Percentiles rank a stretch among this genome's conserved stretches.
These are phyloP conservation scores for Heterobasidion irregulare DNA, from an alignment of 1,284 basidiomycete genomes.

Conservation along the genomic window DNA sequence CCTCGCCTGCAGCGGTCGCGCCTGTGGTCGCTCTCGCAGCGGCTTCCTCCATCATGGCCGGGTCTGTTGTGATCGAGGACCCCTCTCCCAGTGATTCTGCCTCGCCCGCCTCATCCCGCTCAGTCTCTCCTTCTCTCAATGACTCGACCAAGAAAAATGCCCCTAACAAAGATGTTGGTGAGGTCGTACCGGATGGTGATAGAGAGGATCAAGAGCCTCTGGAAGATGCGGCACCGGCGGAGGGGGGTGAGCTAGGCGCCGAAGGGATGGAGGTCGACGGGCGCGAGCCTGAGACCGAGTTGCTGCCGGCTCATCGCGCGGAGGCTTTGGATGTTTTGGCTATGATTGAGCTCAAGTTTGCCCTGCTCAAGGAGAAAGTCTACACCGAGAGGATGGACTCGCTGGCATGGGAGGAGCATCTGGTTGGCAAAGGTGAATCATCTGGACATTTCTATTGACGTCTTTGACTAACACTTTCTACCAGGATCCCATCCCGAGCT, in stretches of 20 bases:
- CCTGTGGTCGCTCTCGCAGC: conserved; percentile 34
- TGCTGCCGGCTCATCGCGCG: conserved; percentile 68
- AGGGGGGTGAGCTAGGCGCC: conserved; percentile 26
- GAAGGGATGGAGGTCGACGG: conserved; percentile 26
- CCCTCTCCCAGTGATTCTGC: conserved; percentile 25
- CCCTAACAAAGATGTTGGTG: conserved; percentile 18
- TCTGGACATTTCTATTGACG: conserved; percentile 6
- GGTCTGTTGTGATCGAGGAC: conserved; percentile 32
- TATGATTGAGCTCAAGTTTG: conserved; percentile 72
- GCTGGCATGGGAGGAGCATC: conserved; percentile 66
- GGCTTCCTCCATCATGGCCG: conserved; percentile 43
- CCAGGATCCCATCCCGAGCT: conserved; percentile 78
- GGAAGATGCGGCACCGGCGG: conserved; percentile 28
- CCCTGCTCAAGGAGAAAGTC: conserved; percentile 59
- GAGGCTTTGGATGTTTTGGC: conserved; percentile 75
- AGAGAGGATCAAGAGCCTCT: conserved; percentile 8
- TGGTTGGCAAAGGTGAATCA: conserved; percentile 54
- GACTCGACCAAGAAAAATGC: neutral
- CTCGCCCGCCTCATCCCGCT: conserved; percentile 27
- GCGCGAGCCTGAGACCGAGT: conserved; percentile 36
- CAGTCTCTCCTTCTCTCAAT: conserved; percentile 27
- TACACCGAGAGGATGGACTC: conserved; percentile 81
- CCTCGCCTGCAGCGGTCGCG: conserved; percentile 28
- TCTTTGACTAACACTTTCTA: neutral
- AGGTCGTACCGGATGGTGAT: conserved; percentile 15